phyloP scores from a whole-genome alignment of 2,329 filamentous ascomycete genomes.

The Dactylellina drechsleri region DNA sequence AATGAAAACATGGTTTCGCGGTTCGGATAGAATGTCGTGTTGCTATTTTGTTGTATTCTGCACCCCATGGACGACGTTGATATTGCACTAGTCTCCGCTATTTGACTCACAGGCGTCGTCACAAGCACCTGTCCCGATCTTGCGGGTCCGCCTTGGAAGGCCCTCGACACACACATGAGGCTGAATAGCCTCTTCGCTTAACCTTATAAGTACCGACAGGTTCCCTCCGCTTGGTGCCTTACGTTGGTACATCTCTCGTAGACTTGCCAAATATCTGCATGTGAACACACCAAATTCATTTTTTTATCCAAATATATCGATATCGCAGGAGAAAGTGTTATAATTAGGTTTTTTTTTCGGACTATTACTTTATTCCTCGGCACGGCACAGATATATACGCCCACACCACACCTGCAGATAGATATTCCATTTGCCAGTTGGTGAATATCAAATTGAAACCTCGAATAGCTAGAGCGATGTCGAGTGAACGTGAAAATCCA shows the following conservation, averaged over 20 bases:
- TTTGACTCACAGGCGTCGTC: conserved; percentile 24
- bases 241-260: background rate
- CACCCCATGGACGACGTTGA: conserved; percentile 1
- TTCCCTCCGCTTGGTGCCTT: conserved; percentile 3
- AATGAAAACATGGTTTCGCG: too few species aligned
- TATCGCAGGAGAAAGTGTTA: background rate
- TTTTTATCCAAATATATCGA: background rate
- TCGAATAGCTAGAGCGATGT: too few species aligned
- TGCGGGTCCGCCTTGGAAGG: conserved; percentile 13
- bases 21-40: background rate
- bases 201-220: conserved; percentile 18
- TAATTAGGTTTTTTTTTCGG: background rate
- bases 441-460: too few species aligned
- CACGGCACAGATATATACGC: too few species aligned
- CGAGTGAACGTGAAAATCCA: too few species aligned
- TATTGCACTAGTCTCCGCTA: conserved; percentile 9
- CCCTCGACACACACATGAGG: background rate
- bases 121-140: background rate
- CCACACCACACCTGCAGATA: too few species aligned
- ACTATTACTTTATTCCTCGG: background rate
- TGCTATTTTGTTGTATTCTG: conserved; percentile 27
- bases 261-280: background rate
- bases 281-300: background rate
- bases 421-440: too few species aligned
- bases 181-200: conserved; percentile 6